Conservation (phyloP, 208 protist species). For the Trypanosoma lewisi region DNA sequence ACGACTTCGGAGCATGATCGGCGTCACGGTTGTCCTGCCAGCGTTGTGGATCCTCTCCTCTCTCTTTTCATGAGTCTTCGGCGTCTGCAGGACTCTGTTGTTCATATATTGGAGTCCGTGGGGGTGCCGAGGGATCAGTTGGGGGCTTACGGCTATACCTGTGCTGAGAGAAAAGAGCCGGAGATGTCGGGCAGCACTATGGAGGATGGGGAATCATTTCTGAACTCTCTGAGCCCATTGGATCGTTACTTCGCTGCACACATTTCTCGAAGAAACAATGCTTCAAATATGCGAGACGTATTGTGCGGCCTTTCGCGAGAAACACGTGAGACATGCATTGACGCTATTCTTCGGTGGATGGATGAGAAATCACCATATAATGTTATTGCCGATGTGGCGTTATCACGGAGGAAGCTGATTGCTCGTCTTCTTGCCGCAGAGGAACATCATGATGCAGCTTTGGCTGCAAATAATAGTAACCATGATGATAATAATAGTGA, state of each 20-base stretch:
- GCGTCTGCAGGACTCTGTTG: conserved; percentile 38
- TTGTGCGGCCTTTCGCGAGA: background rate
- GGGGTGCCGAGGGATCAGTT: conserved; percentile 2
- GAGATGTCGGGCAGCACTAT: background rate
- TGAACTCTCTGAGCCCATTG: background rate
- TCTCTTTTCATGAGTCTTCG: conserved; percentile 57
- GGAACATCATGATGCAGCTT: background rate
- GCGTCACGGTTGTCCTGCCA: conserved; percentile 41
- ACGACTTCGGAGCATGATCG: conserved; percentile 11
- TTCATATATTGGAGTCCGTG: conserved; percentile 20
- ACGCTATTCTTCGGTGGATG: conserved; percentile 24
- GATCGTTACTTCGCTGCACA: conserved; percentile 13
- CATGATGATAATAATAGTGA: background rate
- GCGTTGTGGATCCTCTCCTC: conserved; percentile 66
- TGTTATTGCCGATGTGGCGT: background rate
- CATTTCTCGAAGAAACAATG: background rate
- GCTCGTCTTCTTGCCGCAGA: background rate
- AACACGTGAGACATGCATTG: background rate
- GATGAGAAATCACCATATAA: conserved; percentile 14
- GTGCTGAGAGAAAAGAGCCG: background rate
- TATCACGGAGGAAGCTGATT: conserved; percentile 11
- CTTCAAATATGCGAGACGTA: background rate
- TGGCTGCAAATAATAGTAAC: background rate
- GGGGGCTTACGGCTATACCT: background rate
- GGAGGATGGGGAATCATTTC: background rate